Evolutionary conservation across 805 yeast species (phyloP), one percentile per base, ranked within the genome.

Genomic region (Barnettozyma vustinii): DNA sequence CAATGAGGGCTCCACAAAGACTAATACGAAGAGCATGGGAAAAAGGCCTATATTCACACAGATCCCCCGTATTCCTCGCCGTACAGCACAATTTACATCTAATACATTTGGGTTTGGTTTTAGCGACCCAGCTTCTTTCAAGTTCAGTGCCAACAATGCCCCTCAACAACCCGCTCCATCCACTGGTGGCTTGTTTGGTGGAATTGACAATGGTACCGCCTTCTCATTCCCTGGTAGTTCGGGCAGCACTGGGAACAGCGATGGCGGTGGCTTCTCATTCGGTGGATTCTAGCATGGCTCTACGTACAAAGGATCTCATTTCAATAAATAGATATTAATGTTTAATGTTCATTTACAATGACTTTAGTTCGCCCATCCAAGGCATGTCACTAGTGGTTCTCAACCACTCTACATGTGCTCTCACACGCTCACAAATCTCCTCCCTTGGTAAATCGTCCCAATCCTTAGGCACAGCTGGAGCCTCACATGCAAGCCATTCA

Each of bases 401-500:
- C 47, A 61, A 46, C 57, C 57, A 61, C 1, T 53, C 54, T 15
- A 61, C 64, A 35, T 61, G 64, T 27, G 56, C 53, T 49, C 55
- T 59, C 36, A 59, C 55, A 40, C 62, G 53, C 9, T 44, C 49
- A 53, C 64, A 61, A 27, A 52, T 48, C 8, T 52, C 53, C 3
- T 43, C 41, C 47, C 62, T 58, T 26, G 54, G 56, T 19, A 49
- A 37, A 21, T 51, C 51, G 41, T 56, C 53, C 64, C 64, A 61
- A 41, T 59, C 60, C 16, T 57, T 20, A 19, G 64, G 64, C 21
- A 59, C 45, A 27, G 56, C 51, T 26, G 51, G 48, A 5, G 64
- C 58, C 3, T 61, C 63, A 52, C 64, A 61, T 4, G 64, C 64
- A 16, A 61, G 40, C 64, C 64, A 61, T 44, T 61, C 61, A 26